phyloP scores from a whole-genome alignment of 176 grass and related monocot genomes.

The Bromus sterilis region DNA sequence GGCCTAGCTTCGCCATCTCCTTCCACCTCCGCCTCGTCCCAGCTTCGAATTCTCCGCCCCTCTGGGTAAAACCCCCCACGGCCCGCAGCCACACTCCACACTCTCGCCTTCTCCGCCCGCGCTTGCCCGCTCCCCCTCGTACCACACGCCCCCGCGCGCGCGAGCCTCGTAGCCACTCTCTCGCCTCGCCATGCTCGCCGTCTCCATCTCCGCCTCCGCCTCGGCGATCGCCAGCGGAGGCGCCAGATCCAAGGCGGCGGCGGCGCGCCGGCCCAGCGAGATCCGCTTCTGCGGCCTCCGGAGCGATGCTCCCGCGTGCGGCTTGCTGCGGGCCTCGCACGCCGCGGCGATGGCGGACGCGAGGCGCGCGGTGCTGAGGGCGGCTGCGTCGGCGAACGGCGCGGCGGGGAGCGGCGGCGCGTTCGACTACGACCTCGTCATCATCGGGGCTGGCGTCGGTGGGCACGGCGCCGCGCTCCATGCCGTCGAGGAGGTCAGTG shows the following conservation, averaged over 20 bases:
- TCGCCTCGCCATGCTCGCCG: conserved; percentile 32
- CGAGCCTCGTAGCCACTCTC: not conserved
- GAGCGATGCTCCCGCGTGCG: conserved; percentile 16
- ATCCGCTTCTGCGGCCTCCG: conserved; percentile 46
- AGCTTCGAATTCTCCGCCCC: conserved; percentile 60
- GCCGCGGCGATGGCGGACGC: not conserved
- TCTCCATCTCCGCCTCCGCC: conserved; percentile 37
- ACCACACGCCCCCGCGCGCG: not conserved
- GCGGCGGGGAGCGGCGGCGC: conserved; percentile 21
- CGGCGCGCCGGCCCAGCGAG: not conserved
- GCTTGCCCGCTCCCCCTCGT: not conserved
- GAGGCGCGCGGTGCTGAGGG: not conserved
- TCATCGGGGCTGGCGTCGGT: conserved; percentile 80
- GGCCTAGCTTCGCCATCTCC: not conserved
- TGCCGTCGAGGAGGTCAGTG: conserved; percentile 72
- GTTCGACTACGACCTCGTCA: conserved; percentile 85
- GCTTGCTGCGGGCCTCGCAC: conserved; percentile 19
- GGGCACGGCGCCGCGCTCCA: conserved; percentile 82
- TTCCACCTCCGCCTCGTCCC: not conserved
- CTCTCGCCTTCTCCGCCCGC: conserved; percentile 1
- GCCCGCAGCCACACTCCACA: not conserved
- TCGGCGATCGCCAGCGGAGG: conserved; percentile 16
- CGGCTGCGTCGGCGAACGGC: conserved; percentile 35
- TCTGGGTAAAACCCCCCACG: conserved; percentile 27
- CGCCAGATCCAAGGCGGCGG: conserved; percentile 14